phyloP scores from a whole-genome alignment of 257 asterid species.

The Dorcoceras hygrometricum region DNA sequence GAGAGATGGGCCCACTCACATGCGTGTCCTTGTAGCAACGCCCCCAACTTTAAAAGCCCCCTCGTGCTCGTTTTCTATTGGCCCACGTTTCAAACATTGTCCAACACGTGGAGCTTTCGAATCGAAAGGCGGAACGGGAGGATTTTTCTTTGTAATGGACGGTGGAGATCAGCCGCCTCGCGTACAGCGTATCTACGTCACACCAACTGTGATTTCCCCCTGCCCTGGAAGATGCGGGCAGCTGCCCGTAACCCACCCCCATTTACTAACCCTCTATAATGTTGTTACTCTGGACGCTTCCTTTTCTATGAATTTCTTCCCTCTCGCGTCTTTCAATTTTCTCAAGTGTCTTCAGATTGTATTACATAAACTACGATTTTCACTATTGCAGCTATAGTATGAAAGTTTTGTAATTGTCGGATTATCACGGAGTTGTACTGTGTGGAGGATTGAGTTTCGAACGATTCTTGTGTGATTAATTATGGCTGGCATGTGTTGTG shows the following conservation, averaged over 20 bases:
- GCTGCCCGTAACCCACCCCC: conserved; percentile 48
- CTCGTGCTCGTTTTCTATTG: conserved; percentile 41
- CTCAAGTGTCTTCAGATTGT: too few species aligned
- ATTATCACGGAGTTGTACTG: too few species aligned
- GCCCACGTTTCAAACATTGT: conserved; percentile 47
- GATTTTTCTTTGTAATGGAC: conserved; percentile 16
- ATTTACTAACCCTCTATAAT: conserved; percentile 38
- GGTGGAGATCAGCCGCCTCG: conserved; percentile 31
- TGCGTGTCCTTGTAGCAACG: conserved; percentile 61
- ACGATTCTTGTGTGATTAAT: not conserved
- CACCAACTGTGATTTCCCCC: conserved; percentile 47
- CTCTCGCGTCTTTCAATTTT: too few species aligned
- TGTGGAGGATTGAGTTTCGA: not conserved
- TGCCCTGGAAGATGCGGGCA: conserved; percentile 91
- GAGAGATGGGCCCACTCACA: too few species aligned
- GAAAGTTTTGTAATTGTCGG: not conserved
- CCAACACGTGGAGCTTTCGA: conserved; percentile 44
- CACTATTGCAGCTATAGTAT: too few species aligned
- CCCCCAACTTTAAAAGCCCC: not conserved
- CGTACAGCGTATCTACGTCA: conserved; percentile 53
- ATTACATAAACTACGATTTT: too few species aligned
- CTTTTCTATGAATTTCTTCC: not conserved
- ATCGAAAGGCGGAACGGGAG: not conserved
- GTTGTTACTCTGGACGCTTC: conserved; percentile 23
- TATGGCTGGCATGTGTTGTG: conserved; percentile 79